Base-by-base conservation (phyloP, 495 filamentous ascomycete species). In the Lophiotrema nucula region DNA sequence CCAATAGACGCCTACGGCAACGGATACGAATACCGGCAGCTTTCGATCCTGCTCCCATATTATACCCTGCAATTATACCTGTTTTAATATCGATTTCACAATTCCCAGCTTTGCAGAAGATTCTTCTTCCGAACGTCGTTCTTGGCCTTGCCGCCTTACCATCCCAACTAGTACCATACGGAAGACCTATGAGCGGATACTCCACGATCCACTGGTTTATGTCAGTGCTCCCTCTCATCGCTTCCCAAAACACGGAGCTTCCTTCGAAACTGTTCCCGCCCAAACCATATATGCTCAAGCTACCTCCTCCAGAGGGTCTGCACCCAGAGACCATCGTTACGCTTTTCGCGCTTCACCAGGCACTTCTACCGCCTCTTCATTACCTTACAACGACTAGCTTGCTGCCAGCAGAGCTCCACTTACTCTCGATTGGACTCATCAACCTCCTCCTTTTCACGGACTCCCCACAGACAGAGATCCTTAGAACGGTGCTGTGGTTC, bases 21-120 rank as follows among this genome's bases (percentile, higher is more conserved):
- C 50, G 54, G 10, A 71, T 72, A 81, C 70, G 76, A 42, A 74
- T 95, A 47, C 58, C 58, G 1, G 53, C 58, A 2, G 59, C 59
- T 23, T 96, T 97, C 69, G 93, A 98, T 66, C 93, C 90, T 1
- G 93, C 93, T 15, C 89, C 93, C 4, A 74, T 97, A 8, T 75
- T 98, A 18, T 98, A 97, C 65, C 95, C 93, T 1, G 75, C 85
- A 0, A 60, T 87, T 0, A 76, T 96, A 6, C 89, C 93, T 1
- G 64, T 93, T 6, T 77, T 89, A 18, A 85, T 95, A 31, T 86
- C 93, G 3, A 70, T 93, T 4, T 86, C 90, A 15, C 76, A 96
- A n/a, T 79, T 83, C 23, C 76, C 79, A 19, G 74, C 78, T 44
- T 75, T 76, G 27, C 62, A 78, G 21, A 74, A 74, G 10, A 70